Evolutionary conservation across 345 rosid genomes (phyloP).

Genomic region (Acer campestre): DNA sequence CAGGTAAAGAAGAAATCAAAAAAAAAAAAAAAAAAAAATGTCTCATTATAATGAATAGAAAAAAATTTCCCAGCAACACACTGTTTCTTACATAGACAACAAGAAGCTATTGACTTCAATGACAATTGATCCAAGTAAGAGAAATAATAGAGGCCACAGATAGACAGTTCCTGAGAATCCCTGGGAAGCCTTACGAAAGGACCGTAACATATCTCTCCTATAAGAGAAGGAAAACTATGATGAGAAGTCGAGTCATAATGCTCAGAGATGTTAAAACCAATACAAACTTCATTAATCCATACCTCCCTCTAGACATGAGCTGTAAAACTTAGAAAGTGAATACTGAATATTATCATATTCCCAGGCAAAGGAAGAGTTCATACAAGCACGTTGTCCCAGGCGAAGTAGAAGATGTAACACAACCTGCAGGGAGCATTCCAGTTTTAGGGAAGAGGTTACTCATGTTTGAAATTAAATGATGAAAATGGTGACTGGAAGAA

Average conservation of each 20-base stretch:
- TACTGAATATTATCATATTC: slow-evolving; percentile 58
- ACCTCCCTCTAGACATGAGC: slow-evolving; percentile 56
- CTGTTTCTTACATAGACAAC: slow-evolving; percentile 64
- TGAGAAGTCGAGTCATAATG: slow-evolving; percentile 3
- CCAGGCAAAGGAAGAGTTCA: slow-evolving; percentile 40
- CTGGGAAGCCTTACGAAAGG: slow-evolving; percentile 70
- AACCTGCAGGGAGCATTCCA: slow-evolving; percentile 41
- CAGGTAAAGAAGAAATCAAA: neutral
- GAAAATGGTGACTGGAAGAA: slow-evolving; percentile 2
- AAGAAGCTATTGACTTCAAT: slow-evolving; percentile 62
- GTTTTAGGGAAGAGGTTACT: slow-evolving; percentile 14
- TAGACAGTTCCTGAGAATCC: slow-evolving; percentile 67
- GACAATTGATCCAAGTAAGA: slow-evolving; percentile 45
- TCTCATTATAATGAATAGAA: neutral
- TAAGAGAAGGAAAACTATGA: slow-evolving; percentile 16
- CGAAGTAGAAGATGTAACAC: slow-evolving; percentile 67
- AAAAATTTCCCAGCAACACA: neutral
- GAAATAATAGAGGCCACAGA: slow-evolving; percentile 70
- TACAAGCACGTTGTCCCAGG: slow-evolving; percentile 58
- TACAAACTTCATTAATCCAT: slow-evolving; percentile 15
- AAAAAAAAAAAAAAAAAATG: neutral
- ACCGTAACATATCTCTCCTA: slow-evolving; percentile 64
- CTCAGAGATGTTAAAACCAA: slow-evolving; percentile 14
- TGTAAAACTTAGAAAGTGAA: slow-evolving; percentile 55
- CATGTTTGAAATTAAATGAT: neutral